Evolutionary conservation across 2,329 filamentous ascomycete genomes (phyloP), one percentile per base, ranked within the genome.

Genomic region (Aspergillus puulaauensis): DNA sequence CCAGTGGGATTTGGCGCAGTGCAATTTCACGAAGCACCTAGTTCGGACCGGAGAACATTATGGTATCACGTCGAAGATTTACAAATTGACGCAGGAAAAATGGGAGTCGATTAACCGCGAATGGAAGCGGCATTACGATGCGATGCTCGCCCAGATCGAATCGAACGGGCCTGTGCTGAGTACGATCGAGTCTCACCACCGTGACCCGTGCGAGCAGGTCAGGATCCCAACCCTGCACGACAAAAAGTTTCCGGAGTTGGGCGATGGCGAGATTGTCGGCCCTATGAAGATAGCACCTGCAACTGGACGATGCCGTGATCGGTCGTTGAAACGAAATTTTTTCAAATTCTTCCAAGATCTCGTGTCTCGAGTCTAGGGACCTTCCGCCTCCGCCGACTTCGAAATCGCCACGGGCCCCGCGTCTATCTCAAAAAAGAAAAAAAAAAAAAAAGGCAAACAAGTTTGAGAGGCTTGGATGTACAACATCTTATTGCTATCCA

Each of bases 221-320:
- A 75, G 75, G 23, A 68, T 79, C 9, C 77, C 77, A 15, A 67
- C 71, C 37, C 70, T 78, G 23, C 71, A 78, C 56, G 75, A 79
- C 61, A 89, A 90, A 69, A 96, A 97, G 74, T 97, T 96, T 68
- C 92, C 92, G 23, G 86, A 88, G 66, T 84, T 93, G 33, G 92
- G 92, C 52, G 92, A 96, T 68, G 89, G 93, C 66, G 93, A 96
- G 73, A 96, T 97, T 70, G 91, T 97, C 45, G 93, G 93, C 1
- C 93, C 93, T 6, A 96, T 97, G 93, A 85, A 72, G n/a, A 77
- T 79, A 35, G 76, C 72, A 6, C 75, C 75, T 2, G 70, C 70
- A 86, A 65, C 83, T 60, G 75, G 59, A 64, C 68, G 71, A 57
- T 74, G 76, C 56, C 75, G 75, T 39, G 70, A 68, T 57, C 75